Base-by-base conservation (phyloP, 164 flowering plant species). In the Protea cynaroides region DNA sequence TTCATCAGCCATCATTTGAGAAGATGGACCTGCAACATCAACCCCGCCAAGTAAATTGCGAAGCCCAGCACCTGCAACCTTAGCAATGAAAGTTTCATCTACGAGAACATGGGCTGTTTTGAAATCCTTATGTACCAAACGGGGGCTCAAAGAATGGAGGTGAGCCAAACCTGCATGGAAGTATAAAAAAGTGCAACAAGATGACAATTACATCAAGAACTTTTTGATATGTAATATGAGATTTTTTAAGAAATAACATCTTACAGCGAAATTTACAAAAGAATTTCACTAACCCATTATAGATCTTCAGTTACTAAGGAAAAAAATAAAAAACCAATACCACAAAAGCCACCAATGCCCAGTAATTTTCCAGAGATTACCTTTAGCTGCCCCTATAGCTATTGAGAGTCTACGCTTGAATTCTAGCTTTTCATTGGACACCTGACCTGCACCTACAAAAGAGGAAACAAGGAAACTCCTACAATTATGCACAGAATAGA, bases 301-400 rank as follows among this genome's bases (percentile, higher is more conserved):
- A 37, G 50, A 44, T 73, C 54, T 71, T 74, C 24, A 24, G 57
- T 56, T 65, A 65, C 64, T 56, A 46, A 67, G 47, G 53, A 69
- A 71, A 65, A 65, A 63, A 52, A 77, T 69, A 72, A 79, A 74
- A 74, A 79, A 79, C 73, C 65, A 76, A 81, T 74, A 79, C 82
- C 82, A 80, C 81, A 79, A 79, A 83, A 83, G 84, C 84, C 79
- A 78, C 74, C 80, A 85, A 85, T 81, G 89, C 88, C 86, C 87
- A 80, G 87, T 82, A 83, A 81, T 85, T 87, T 83, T 82, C 83
- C 86, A 78, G 83, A 76, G 87, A 84, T 92, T 90, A 92, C 98
- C 98, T 92, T 83, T 89, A 83, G 98, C 96, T 75, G 98, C 98
- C 69, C 95, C 96, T 37, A 84, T 72, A 75, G 96, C 91, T 66